phyloP scores from a whole-genome alignment of 352 stramenopile species.

The Albugo laibachii region DNA sequence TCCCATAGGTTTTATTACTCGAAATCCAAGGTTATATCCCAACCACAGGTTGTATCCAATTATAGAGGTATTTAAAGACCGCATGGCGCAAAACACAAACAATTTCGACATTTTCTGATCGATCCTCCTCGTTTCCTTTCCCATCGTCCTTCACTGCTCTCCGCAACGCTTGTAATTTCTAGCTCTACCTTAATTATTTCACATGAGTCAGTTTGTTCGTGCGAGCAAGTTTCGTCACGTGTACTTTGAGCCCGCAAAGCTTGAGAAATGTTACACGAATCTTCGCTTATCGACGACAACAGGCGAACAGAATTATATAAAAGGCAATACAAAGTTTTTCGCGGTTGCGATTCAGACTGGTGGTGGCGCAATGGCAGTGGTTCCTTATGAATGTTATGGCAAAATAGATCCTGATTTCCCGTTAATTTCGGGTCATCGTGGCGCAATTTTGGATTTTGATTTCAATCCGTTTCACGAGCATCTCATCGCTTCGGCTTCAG shows the following conservation, averaged over 20 bases:
- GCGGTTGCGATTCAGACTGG: constrained; percentile 85
- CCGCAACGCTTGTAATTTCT: no score
- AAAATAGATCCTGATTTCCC: constrained; percentile 88
- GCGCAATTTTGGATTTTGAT: constrained; percentile 96
- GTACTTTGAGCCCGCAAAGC: constrained; percentile 92
- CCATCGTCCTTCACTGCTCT: no score
- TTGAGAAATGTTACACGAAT: constrained; percentile 83
- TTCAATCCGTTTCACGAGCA: constrained; percentile 97
- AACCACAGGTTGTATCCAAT: no score
- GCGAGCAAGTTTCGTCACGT: constrained; percentile 98
- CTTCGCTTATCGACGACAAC: constrained; percentile 91
- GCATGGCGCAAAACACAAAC: no score
- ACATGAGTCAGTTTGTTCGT: constrained; percentile 89
- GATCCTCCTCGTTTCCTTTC: no score
- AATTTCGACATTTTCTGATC: no score
- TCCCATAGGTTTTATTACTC: no score
- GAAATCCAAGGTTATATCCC: no score
- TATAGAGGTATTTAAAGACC: no score
- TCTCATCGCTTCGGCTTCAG: constrained; percentile 89
- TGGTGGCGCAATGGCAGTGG: constrained; percentile 83
- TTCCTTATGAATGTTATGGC: constrained; percentile 87
- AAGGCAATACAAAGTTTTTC: constrained; percentile 99
- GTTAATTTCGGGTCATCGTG: constrained; percentile 90
- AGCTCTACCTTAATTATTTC: no score
- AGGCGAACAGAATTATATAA: constrained; percentile 99